These are phyloP conservation scores for Rutstroemia sp. DNA, from an alignment of 2,329 filamentous ascomycete species.

Conservation along the genomic window DNA sequence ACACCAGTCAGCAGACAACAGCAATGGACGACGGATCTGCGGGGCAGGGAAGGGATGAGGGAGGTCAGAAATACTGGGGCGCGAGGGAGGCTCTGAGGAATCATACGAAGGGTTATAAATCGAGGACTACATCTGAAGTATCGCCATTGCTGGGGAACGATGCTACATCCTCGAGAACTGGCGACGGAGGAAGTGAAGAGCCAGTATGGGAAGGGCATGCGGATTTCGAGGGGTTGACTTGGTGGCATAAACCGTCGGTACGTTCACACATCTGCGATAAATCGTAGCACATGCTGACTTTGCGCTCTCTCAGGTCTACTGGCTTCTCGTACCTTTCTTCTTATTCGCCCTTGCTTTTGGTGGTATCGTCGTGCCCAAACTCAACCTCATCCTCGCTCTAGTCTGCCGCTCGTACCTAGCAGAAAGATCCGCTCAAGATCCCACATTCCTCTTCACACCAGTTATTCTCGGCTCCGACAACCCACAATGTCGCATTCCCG, in stretches of 20 bases:
- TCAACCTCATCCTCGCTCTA: slow-evolving; percentile 78
- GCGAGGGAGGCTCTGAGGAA: slow-evolving; percentile 21
- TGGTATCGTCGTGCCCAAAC: slow-evolving; percentile 74
- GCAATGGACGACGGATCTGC: neutral
- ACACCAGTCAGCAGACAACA: slow-evolving; percentile 1
- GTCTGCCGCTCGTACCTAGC: slow-evolving; percentile 79
- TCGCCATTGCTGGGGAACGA: slow-evolving; percentile 22
- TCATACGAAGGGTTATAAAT: slow-evolving; percentile 13
- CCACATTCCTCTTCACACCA: slow-evolving; percentile 52
- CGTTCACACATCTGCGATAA: slow-evolving; percentile 21
- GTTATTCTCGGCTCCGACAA: slow-evolving; percentile 64
- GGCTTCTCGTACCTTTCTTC: slow-evolving; percentile 74
- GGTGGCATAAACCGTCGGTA: slow-evolving; percentile 58
- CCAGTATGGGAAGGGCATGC: slow-evolving; percentile 40
- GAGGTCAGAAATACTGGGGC: slow-evolving; percentile 15
- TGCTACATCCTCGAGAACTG: slow-evolving; percentile 1
- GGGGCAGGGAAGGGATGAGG: neutral
- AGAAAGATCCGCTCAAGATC: slow-evolving; percentile 53
- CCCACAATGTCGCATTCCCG: slow-evolving; percentile 70
- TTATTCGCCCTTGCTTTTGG: slow-evolving; percentile 83
- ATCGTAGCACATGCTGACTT: neutral
- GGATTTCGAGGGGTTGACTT: slow-evolving; percentile 54
- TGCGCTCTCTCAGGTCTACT: slow-evolving; percentile 55
- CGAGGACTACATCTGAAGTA: slow-evolving; percentile 9
- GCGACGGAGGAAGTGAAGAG: slow-evolving; percentile 8